phyloP scores from a whole-genome alignment of 1,139 yeast genomes.

The Protomyces macrosporus region DNA sequence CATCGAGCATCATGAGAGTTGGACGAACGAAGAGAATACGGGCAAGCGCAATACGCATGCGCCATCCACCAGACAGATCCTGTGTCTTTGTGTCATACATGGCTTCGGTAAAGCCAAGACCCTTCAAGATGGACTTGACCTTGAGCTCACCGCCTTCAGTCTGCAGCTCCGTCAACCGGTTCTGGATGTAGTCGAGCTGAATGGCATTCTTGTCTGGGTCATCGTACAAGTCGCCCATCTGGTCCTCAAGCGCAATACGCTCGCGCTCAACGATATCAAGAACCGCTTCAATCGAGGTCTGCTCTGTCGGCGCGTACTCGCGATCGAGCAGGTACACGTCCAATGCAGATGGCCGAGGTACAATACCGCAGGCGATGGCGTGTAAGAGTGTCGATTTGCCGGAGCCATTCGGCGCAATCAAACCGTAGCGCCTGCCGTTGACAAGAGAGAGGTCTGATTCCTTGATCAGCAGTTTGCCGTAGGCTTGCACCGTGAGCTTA shows the following conservation, averaged over 20 bases:
- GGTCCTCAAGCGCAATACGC: conserved; percentile 88
- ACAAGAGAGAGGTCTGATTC: conserved; percentile 88
- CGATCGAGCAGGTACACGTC: conserved; percentile 91
- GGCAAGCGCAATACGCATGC: conserved; percentile 84
- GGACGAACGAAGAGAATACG: conserved; percentile 83
- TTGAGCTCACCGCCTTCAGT: conserved; percentile 27
- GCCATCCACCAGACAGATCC: conserved; percentile 99
- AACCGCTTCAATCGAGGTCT: conserved; percentile 89
- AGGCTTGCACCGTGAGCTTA: conserved; percentile 29
- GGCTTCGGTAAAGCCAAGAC: conserved; percentile 87
- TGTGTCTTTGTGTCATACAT: conserved; percentile 87
- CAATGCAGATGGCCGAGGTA: conserved; percentile 85
- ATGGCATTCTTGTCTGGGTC: conserved; percentile 31
- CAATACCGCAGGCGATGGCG: conserved; percentile 92
- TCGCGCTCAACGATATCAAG: conserved; percentile 94
- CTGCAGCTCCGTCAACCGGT: conserved; percentile 28
- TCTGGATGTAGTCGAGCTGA: conserved; percentile 27
- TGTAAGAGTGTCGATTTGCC: conserved; percentile 95
- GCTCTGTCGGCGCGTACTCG: conserved; percentile 93
- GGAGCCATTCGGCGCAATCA: conserved; percentile 97
- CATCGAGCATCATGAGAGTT: conserved; percentile 80
- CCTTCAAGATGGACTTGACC: conserved; percentile 73
- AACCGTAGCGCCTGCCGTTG: conserved; percentile 94
- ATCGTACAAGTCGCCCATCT: conserved; percentile 57
- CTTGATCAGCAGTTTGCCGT: conserved; percentile 87